Evolutionary conservation across 2,329 filamentous ascomycete species (phyloP), one percentile per base, ranked within the genome.

Genomic region (Geoglossum cookeanum): DNA sequence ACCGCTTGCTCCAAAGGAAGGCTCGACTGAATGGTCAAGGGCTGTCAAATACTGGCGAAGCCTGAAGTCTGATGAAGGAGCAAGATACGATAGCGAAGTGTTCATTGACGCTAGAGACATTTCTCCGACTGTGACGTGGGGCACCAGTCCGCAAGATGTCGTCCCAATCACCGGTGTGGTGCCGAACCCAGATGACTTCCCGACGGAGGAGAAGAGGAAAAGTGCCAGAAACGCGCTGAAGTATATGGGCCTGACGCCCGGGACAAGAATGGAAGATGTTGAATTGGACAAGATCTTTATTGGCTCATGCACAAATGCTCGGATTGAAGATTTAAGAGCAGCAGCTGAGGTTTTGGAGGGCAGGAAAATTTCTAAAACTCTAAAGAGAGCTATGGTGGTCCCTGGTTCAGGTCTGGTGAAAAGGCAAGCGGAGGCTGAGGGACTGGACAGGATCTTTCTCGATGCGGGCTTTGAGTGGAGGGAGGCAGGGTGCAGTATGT

Each of bases 401-500:
- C 92, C 92, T 53, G 92, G 92, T 4, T 97, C 91, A 56, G 92
- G 92, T 63, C 79, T 97, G 6, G 85, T 98, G 65, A 97, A 96
- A 77, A 80, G 83, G 60, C 85, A 89, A 70, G 92, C 92, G 4
- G 91, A 98, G 72, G 75, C 79, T 1, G 92, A 97, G 71, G 91
- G 91, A 56, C 81, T 98, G 3, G 87, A 97, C 72, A 87, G 89
- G 75, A 85, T 96, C 67, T 97, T 98, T 71, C 67, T 74, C 7
- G 87, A 94, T 60, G 90, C 92, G 54, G 92, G 92, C 6, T 97
- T 97, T 63, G 91, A 97, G 70, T 97, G 91, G 91, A 82, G 92
- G 68, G 92, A 98, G 74, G 92, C 92, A 63, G 92, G 92, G 55
- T 98, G 92, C 79, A 94, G 87, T 61, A 98, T 98, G 92, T 97